phyloP scores from a whole-genome alignment of 805 yeast genomes.

The Spathaspora boniae region DNA sequence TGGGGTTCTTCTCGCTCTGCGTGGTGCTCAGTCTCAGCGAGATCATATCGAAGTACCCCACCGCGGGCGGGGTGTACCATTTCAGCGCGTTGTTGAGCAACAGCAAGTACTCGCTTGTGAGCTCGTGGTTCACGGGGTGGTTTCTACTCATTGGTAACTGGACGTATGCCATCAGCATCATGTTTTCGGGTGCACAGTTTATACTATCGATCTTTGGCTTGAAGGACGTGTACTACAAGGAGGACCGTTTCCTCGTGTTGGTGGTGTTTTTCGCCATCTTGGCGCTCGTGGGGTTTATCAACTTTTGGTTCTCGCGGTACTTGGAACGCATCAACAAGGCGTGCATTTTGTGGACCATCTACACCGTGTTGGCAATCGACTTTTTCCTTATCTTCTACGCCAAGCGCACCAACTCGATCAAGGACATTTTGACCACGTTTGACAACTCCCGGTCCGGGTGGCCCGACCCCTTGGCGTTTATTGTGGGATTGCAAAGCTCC shows the following conservation, averaged over 20 bases:
- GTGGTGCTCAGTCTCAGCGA: constrained; percentile 75
- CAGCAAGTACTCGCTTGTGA: constrained; percentile 49
- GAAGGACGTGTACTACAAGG: constrained; percentile 54
- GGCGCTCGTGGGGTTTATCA: constrained; percentile 57
- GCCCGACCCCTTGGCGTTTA: constrained; percentile 66
- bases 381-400: constrained; percentile 57
- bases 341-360: constrained; percentile 74
- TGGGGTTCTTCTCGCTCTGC: constrained; percentile 58
- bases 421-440: constrained; percentile 59
- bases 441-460: constrained; percentile 76
- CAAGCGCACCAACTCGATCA: constrained; percentile 54
- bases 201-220: constrained; percentile 65
- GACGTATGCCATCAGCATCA: constrained; percentile 70
- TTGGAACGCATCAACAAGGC: constrained; percentile 62
- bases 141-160: constrained; percentile 69
- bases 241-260: constrained; percentile 54
- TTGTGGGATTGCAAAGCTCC: constrained; percentile 75
- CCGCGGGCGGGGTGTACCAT: constrained; percentile 74
- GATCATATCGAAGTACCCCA: constrained; percentile 72
- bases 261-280: constrained; percentile 55
- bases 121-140: constrained; percentile 83
- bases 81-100: constrained; percentile 70
- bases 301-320: constrained; percentile 55
- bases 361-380: constrained; percentile 67
- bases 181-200: constrained; percentile 75